phyloP scores from a whole-genome alignment of 2,329 filamentous ascomycete genomes.

The Monilinia aucupariae region DNA sequence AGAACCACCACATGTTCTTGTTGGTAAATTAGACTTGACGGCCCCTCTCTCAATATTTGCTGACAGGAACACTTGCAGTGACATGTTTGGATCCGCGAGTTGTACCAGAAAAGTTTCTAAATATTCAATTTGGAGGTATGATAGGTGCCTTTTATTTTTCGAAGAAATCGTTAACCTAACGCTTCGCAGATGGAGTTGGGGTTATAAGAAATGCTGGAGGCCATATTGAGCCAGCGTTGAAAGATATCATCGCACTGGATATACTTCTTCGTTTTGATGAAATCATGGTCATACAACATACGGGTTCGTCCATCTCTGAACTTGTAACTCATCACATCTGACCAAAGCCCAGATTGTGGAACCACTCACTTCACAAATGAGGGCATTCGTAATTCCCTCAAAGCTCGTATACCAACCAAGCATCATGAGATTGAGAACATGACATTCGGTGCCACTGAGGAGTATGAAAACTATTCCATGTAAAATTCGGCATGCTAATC shows the following conservation, averaged over 20 bases:
- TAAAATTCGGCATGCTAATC: background rate
- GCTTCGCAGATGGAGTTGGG: conserved; percentile 20
- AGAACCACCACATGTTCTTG: conserved; percentile 1
- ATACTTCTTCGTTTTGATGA: conserved; percentile 23
- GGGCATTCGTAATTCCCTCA: conserved; percentile 22
- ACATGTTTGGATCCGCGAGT: conserved; percentile 18
- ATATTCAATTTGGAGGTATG: conserved; percentile 16
- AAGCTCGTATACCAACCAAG: conserved; percentile 21
- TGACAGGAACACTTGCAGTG: background rate
- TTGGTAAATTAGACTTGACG: conserved; percentile 8
- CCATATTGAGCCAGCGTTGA: conserved; percentile 24
- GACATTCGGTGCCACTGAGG: conserved; percentile 28
- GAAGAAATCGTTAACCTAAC: too few species aligned
- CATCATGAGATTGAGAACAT: conserved; percentile 26
- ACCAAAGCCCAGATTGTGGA: conserved; percentile 23
- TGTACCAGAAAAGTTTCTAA: conserved; percentile 17
- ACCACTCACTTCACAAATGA: conserved; percentile 26
- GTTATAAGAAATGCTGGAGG: conserved; percentile 28
- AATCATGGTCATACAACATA: conserved; percentile 33
- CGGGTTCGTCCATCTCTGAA: conserved; percentile 20
- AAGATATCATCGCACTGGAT: conserved; percentile 28
- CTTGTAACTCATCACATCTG: background rate
- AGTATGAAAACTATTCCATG: conserved; percentile 20
- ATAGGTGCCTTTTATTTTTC: too few species aligned
- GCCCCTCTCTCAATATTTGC: background rate